These are phyloP conservation scores for Fusarium tuaranense DNA, from an alignment of 2,329 filamentous ascomycete species.

Conservation along the genomic window DNA sequence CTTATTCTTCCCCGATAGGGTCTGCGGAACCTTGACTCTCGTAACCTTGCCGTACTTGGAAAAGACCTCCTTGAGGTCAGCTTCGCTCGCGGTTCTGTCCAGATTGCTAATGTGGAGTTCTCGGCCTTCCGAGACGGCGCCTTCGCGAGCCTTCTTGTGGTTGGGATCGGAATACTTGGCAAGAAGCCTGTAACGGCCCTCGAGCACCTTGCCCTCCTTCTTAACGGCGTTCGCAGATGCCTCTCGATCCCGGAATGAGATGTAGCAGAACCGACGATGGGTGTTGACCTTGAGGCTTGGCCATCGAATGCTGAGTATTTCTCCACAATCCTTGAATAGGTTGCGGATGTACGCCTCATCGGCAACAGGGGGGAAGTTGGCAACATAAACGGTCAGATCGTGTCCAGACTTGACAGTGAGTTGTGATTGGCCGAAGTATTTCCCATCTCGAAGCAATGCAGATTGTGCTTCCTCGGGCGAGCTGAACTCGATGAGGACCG, in stretches of 20 bases:
- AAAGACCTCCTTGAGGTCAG: constrained; percentile 78
- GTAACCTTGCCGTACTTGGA: constrained; percentile 81
- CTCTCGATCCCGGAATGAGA: constrained; percentile 82
- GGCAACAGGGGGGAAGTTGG: constrained; percentile 86
- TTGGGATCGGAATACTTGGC: constrained; percentile 88
- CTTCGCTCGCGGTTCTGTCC: constrained; percentile 70
- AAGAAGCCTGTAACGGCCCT: constrained; percentile 75
- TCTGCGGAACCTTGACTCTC: constrained; percentile 76
- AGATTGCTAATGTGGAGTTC: constrained; percentile 85
- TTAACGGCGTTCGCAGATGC: constrained; percentile 77
- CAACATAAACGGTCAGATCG: constrained; percentile 86
- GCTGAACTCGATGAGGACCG: constrained; percentile 88
- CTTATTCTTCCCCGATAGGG: constrained; percentile 74
- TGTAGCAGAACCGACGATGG: constrained; percentile 92
- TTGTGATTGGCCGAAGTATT: constrained; percentile 78
- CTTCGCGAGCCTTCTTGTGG: constrained; percentile 81
- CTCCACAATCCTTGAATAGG: constrained; percentile 80
- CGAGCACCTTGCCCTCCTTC: constrained; percentile 78
- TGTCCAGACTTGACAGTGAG: constrained; percentile 81
- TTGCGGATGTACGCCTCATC: constrained; percentile 77
- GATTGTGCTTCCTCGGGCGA: constrained; percentile 82
- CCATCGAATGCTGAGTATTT: constrained; percentile 87
- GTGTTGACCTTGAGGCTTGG: constrained; percentile 92
- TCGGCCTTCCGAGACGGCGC: constrained; percentile 85
- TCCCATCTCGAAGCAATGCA: constrained; percentile 84